Conservation (phyloP, 1,284 basidiomycete species). For the Pseudozyma thailandica region DNA sequence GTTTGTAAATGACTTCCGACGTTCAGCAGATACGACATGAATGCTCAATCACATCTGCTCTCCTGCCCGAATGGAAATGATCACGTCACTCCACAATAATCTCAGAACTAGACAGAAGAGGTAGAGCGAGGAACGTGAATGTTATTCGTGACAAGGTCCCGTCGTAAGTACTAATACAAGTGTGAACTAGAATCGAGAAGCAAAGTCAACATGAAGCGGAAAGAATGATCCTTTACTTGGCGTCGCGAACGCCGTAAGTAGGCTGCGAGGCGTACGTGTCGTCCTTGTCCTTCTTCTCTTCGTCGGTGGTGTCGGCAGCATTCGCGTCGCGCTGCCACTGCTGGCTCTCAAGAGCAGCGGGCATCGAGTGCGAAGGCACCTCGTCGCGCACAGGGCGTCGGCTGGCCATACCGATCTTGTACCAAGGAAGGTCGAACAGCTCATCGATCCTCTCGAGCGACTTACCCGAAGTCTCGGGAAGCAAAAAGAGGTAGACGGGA, state of each 20-base stretch:
- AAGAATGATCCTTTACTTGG: slow-evolving; percentile 31
- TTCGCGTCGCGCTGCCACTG: slow-evolving; percentile 10
- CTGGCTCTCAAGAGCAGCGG: slow-evolving; percentile 43
- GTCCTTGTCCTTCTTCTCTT: slow-evolving; percentile 36
- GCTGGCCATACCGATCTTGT: slow-evolving; percentile 46
- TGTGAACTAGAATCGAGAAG: no score
- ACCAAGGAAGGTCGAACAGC: slow-evolving; percentile 50
- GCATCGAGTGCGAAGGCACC: slow-evolving; percentile 46
- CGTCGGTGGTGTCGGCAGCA: slow-evolving; percentile 9
- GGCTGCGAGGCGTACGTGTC: slow-evolving; percentile 15
- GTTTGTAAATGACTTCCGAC: no score
- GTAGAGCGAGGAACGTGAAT: no score
- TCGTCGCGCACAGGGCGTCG: slow-evolving; percentile 41
- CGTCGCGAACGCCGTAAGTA: slow-evolving; percentile 23
- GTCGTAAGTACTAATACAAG: no score
- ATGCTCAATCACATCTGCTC: not conserved
- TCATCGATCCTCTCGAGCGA: slow-evolving; percentile 49
- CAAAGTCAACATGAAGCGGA: no score
- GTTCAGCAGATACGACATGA: not conserved
- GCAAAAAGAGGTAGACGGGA: slow-evolving; percentile 45
- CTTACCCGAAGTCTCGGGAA: slow-evolving; percentile 49
- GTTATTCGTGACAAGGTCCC: no score
- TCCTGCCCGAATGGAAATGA: no score
- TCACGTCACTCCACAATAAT: no score
- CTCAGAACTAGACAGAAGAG: not conserved